These are phyloP conservation scores for Annulohypoxylon bovei DNA, from an alignment of 495 filamentous ascomycete genomes.

Conservation along the genomic window DNA sequence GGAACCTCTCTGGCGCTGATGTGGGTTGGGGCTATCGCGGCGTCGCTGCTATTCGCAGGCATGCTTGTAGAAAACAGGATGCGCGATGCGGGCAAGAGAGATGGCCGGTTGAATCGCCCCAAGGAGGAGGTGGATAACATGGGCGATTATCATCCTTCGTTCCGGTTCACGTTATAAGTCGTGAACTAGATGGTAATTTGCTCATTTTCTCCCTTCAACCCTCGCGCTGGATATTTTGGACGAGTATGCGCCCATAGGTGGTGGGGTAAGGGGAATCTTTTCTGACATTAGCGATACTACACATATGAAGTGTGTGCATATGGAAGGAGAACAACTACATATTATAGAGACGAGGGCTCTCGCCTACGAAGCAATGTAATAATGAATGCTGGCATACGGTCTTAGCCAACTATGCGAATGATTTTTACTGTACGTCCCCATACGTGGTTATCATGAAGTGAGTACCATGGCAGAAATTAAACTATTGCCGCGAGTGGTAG, in stretches of 20 bases:
- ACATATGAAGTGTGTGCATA: neutral
- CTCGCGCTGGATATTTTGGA: neutral
- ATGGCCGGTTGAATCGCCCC: slow-evolving; percentile 56
- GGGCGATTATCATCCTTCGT: slow-evolving; percentile 68
- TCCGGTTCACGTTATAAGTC: slow-evolving; percentile 57
- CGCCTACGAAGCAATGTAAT: slow-evolving; percentile 4
- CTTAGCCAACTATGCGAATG: too few relatives aligned
- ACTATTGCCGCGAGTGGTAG: neutral
- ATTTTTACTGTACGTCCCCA: too few relatives aligned
- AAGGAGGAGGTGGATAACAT: slow-evolving; percentile 63
- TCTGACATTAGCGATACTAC: neutral
- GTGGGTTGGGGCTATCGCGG: slow-evolving; percentile 57
- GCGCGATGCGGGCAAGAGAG: slow-evolving; percentile 63
- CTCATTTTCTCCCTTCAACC: neutral
- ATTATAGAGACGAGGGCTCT: slow-evolving; percentile 10
- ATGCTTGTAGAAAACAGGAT: slow-evolving; percentile 64
- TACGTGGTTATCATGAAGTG: neutral
- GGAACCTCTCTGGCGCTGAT: slow-evolving; percentile 59
- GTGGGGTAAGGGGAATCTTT: neutral
- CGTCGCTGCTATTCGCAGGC: slow-evolving; percentile 55
- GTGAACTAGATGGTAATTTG: neutral
- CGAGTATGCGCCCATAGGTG: neutral
- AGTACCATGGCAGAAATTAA: neutral
- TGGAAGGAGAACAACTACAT: neutral
- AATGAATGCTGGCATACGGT: slow-evolving; percentile 15